These are phyloP conservation scores for Diplocarpon mali DNA, from an alignment of 2,329 filamentous ascomycete genomes.

Conservation along the genomic window DNA sequence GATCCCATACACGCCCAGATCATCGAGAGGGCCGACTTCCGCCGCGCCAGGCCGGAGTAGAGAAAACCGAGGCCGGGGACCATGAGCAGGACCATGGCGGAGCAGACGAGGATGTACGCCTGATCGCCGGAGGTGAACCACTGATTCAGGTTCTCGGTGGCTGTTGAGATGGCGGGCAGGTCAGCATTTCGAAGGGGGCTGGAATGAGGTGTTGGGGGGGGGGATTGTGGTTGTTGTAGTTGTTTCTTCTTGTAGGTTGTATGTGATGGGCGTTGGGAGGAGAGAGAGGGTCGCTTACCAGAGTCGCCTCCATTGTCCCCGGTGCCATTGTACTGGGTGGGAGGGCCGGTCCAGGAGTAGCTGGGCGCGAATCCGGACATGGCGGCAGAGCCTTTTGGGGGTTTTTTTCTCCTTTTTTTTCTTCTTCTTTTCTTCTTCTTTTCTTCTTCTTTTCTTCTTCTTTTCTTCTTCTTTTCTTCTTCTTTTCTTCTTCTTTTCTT, in stretches of 20 bases:
- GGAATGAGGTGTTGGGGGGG: slow-evolving; percentile 1
- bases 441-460: too few species aligned
- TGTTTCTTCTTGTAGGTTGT: too few species aligned
- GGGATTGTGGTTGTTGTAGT: neutral
- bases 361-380: slow-evolving; percentile 19
- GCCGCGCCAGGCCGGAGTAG: slow-evolving; percentile 91
- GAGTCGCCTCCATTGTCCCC: slow-evolving; percentile 28
- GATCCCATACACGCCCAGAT: slow-evolving; percentile 97
- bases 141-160: slow-evolving; percentile 81
- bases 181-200: slow-evolving; percentile 1
- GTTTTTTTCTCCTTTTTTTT: too few species aligned
- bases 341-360: slow-evolving; percentile 48
- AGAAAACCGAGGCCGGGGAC: slow-evolving; percentile 93
- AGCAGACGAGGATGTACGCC: slow-evolving; percentile 81
- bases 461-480: too few species aligned
- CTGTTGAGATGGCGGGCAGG: slow-evolving; percentile 35
- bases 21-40: slow-evolving; percentile 94
- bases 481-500: too few species aligned
- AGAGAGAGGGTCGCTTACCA: slow-evolving; percentile 19
- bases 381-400: too few species aligned
- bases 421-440: too few species aligned
- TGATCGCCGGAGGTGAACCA: slow-evolving; percentile 89
- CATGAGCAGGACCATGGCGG: slow-evolving; percentile 95
- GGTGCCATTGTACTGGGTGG: slow-evolving; percentile 52
- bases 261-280: neutral